Evolutionary conservation across 352 stramenopile species (phyloP), one percentile per base, ranked within the genome.

Genomic region (Phytophthora brassicae): DNA sequence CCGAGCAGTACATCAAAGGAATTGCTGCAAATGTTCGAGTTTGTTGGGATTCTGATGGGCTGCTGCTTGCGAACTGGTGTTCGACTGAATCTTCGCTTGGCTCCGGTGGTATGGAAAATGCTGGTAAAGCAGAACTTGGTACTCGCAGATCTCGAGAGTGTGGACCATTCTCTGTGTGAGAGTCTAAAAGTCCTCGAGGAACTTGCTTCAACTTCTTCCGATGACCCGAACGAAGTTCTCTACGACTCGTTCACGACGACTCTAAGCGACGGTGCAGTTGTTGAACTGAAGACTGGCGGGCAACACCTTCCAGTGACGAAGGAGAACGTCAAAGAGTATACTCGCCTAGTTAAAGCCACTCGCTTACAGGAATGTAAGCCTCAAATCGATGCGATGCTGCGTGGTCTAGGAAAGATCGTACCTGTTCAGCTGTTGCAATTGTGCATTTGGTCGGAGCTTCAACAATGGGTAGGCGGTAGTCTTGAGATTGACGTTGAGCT

Each of bases 1-100:
- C 82, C 84, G 3, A 88, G 76, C 47, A 81, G 69, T 19, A 86
- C 63, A 8, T 82, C 74, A 5, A 84, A 77, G 36, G 68, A 81
- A 6, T 48, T 84, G 57, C 64, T 93, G 11, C 64, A 76, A 45
- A 89, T 90, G 77, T 91, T 78, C 53, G 84, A 93, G 57, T 90
- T 89, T 61, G 81, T 91, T 6, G 84, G 84, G 4, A 54, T 89
- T 6, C 46, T 93, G 11, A 91, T 93, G 79, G 84, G 84, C 7
- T 91, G 84, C 57, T 91, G 82, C 28, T 59, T 93, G 2, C 76
- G 84, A n/a, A 93, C 84, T 5, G 84, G 84, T 0, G 84, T 93
- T 17, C 74, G 81, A 3, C 60, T 93, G 28, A 90, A 90, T 24
- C 66, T 93, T 38, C 81, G 81, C 19, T 46, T 93, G 26, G 82